Evolutionary conservation across 2,329 filamentous ascomycete species (phyloP), one percentile per base, ranked within the genome.

Genomic region (Xylariaceae sp.): DNA sequence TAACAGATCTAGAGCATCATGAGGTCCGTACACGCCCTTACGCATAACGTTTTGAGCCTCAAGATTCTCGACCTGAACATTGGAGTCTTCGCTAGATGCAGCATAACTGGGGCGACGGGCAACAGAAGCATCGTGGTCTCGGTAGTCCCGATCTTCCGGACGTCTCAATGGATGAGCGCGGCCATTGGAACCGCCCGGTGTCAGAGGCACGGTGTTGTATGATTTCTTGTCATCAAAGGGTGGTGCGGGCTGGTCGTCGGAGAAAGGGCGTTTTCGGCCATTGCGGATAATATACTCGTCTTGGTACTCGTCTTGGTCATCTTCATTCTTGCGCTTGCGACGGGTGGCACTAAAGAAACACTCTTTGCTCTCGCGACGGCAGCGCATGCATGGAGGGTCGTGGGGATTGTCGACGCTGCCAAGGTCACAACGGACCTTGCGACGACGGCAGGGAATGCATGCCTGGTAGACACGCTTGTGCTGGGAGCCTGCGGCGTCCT

Each of bases 321-420:
- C 73, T 55, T 75, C 80, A 38, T 77, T 77, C 75, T 93, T 94
- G 64, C 90, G 82, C 81, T 97, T 97, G 63, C 93, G 83, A 40
- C 93, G 80, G 23, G 91, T 97, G 17, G 90, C 88, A 52, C 90
- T 95, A 74, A 98, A 98, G 76, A 86, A 95, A 73, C 93, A 98
- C 60, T 95, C 86, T 67, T 97, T 97, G 71, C 85, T 89, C 73
- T 98, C 93, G 56, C 93, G 84, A 42, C 90, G 85, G 66, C 93
- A 98, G 62, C 93, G 83, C 48, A 92, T 87, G 67, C 93, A 98
- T 2, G 93, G 93, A 44, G 92, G 92, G 59, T 95, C 89, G 67
- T 91, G 83, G 20, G 93, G 93, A 59, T 93, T 92, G 69, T 97
- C 93, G 63, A 97, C 92, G 60, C 84, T 86, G 46, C 79, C 79